Conservation (phyloP, 2,329 filamentous ascomycete genomes). For the Ceratocystis albifundus region DNA sequence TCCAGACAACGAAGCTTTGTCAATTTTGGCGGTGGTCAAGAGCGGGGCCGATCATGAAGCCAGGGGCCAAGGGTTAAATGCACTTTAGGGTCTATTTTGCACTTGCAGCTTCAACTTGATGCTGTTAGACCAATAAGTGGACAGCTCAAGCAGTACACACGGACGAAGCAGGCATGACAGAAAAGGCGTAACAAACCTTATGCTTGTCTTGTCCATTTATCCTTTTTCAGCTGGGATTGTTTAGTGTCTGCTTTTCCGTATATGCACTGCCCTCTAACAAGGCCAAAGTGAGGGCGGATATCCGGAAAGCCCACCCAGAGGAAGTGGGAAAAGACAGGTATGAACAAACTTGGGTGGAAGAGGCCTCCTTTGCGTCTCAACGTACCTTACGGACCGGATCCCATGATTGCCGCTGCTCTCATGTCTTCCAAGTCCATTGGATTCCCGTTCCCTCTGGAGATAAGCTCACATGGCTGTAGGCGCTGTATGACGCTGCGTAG, state of each 20-base stretch:
- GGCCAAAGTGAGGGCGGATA: neutral
- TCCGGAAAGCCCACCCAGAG: neutral
- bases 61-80: neutral
- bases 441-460: too few species aligned
- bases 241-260: neutral
- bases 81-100: neutral
- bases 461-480: too few species aligned
- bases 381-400: neutral
- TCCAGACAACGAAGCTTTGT: too few species aligned
- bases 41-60: conserved; percentile 8
- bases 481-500: too few species aligned
- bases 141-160: neutral
- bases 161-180: neutral
- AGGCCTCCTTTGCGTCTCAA: neutral
- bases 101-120: neutral
- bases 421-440: neutral
- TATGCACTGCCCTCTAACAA: neutral
- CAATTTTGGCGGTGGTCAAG: neutral
- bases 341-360: neutral
- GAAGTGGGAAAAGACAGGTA: neutral
- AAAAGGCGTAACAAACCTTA: neutral
- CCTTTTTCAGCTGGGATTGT: conserved; percentile 2
- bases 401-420: neutral
- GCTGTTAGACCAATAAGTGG: neutral
- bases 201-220: neutral